Evolutionary conservation across 2,329 filamentous ascomycete genomes (phyloP).

Genomic region (Cercospora sp.): DNA sequence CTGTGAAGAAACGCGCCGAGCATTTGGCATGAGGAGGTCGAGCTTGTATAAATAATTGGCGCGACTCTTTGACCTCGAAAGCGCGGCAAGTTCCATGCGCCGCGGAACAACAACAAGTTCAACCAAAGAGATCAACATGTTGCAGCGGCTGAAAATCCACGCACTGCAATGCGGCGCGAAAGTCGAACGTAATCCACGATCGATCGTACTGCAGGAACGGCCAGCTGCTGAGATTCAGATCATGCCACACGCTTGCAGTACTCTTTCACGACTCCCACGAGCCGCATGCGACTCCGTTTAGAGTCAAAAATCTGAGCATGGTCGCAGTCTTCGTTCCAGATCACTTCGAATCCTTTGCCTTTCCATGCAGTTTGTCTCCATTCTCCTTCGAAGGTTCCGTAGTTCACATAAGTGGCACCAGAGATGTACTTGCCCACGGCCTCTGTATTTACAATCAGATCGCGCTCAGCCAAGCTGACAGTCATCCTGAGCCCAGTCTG

Average conservation of each 20-base stretch:
- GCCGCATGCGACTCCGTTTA: constrained; percentile 21
- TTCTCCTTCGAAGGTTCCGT: constrained; percentile 35
- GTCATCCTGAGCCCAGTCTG: constrained; percentile 47
- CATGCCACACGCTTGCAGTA: constrained; percentile 13
- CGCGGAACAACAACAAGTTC: neutral
- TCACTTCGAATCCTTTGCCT: constrained; percentile 54
- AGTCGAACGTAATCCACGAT: neutral
- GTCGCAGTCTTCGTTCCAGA: constrained; percentile 63
- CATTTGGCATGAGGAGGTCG: neutral
- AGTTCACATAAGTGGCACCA: constrained; percentile 18
- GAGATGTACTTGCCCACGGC: constrained; percentile 59
- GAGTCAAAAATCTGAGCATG: constrained; percentile 64
- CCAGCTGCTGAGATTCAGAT: neutral
- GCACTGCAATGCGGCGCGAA: neutral
- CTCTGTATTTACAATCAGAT: constrained; percentile 64
- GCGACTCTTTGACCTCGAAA: neutral
- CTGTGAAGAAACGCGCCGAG: neutral
- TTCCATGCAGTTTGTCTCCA: constrained; percentile 35
- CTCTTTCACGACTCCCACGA: constrained; percentile 14
- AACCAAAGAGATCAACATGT: neutral
- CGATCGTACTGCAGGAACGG: neutral
- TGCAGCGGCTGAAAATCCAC: neutral
- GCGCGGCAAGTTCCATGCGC: neutral
- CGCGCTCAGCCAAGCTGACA: constrained; percentile 59
- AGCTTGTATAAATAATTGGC: neutral